A percentile compares a stretch with the other conserved stretches of the same genome.
phyloP scores from a whole-genome alignment of 2,329 filamentous ascomycete genomes.

The Lachnellula subtilissima region DNA sequence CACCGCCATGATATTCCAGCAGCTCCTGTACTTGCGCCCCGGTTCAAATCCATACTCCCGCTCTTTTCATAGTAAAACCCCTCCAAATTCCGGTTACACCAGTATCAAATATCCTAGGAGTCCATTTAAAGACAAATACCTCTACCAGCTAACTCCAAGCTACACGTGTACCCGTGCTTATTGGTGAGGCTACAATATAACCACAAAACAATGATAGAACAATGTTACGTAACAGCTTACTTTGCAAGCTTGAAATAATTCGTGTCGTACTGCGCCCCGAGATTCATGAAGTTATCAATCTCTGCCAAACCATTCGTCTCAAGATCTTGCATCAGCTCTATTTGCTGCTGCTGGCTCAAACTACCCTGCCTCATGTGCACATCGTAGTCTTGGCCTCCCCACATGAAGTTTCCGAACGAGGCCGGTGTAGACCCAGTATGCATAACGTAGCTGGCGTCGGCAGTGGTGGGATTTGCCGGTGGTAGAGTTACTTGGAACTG shows the following conservation, averaged over 20 bases:
- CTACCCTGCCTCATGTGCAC: constrained; percentile 55
- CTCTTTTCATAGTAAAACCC: background rate
- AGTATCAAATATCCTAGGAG: background rate
- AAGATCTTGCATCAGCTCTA: constrained; percentile 75
- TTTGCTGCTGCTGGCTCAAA: constrained; percentile 74
- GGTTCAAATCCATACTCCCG: background rate
- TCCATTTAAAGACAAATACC: background rate
- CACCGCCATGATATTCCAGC: background rate
- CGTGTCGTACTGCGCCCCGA: constrained; percentile 23
- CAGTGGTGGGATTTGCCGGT: constrained; percentile 15
- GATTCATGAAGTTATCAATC: constrained; percentile 54
- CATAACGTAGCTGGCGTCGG: constrained; percentile 27
- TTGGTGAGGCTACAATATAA: constrained; percentile 17
- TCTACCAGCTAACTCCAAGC: background rate
- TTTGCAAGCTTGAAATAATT: constrained; percentile 20
- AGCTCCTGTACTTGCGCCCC: background rate
- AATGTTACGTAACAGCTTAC: background rate
- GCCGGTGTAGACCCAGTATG: constrained; percentile 21
- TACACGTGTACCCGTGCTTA: background rate
- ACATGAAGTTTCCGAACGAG: constrained; percentile 27
- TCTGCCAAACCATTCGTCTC: constrained; percentile 63
- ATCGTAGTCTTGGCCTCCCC: constrained; percentile 39
- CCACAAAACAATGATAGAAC: background rate
- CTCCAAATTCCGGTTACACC: background rate
- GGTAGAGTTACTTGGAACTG: constrained; percentile 11